Percentiles rank a stretch among this genome's conserved stretches.
These are phyloP conservation scores for Glycine tomentella DNA, from an alignment of 306 rosid species.

Conservation along the genomic window DNA sequence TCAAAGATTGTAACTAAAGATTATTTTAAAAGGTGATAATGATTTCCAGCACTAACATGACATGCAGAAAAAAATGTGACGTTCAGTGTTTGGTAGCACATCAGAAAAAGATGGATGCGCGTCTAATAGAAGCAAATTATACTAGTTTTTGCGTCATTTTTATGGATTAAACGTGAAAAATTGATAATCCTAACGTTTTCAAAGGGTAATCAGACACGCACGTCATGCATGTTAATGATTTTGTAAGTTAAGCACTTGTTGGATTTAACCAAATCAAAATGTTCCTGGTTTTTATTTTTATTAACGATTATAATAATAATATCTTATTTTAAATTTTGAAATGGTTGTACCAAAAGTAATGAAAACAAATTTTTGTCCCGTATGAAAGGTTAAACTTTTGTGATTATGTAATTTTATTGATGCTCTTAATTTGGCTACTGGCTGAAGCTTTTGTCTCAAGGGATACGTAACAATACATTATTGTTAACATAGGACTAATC, in stretches of 20 bases:
- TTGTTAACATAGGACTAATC: neutral
- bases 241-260: neutral
- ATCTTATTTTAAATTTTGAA: neutral
- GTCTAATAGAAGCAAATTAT: neutral
- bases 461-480: neutral
- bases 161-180: neutral
- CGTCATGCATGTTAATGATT: neutral
- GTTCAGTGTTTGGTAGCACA: neutral
- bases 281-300: neutral
- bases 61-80: no score
- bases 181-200: neutral
- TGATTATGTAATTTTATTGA: constrained; percentile 4
- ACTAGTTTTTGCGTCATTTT: neutral
- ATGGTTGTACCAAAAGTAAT: neutral
- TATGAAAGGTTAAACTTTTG: neutral
- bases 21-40: neutral
- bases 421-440: neutral
- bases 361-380: neutral
- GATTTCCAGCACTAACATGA: neutral
- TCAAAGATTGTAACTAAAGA: neutral
- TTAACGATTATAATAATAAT: no score
- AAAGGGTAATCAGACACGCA: neutral
- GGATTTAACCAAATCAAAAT: neutral
- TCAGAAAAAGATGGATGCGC: neutral
- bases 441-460: neutral